Evolutionary conservation across 768 basidiomycete species (phyloP).

Genomic region (Hericium coralloides): DNA sequence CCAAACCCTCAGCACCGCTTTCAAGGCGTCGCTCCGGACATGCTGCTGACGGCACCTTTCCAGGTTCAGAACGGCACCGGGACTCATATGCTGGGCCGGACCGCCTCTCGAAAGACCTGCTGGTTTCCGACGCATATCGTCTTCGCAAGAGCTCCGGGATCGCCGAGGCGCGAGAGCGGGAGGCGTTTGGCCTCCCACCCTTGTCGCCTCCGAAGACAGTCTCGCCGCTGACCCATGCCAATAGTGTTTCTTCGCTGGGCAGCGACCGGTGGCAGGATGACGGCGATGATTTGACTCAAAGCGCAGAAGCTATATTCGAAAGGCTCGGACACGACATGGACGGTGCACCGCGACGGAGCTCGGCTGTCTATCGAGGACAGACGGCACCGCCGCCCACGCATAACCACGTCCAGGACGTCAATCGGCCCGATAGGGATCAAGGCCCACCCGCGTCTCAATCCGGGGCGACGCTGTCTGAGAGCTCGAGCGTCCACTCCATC

Average conservation of each 20-base stretch:
- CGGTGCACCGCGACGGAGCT: too few species aligned
- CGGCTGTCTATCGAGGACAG: too few species aligned
- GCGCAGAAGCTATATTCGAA: constrained; percentile 10
- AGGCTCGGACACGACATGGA: background rate
- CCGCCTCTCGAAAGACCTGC: background rate
- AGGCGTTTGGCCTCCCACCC: constrained; percentile 21
- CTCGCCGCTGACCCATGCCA: constrained; percentile 6
- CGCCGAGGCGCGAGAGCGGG: constrained; percentile 15
- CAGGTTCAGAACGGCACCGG: too few species aligned
- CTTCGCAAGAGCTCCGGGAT: background rate
- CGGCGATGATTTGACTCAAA: constrained; percentile 4
- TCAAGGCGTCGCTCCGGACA: background rate
- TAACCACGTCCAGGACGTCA: too few species aligned
- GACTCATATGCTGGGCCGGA: background rate
- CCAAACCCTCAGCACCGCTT: background rate
- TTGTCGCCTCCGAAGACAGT: constrained; percentile 18
- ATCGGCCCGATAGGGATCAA: background rate
- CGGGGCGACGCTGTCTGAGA: background rate
- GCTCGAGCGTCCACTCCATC: background rate
- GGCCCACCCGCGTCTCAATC: background rate
- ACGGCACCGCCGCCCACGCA: too few species aligned
- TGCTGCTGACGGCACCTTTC: background rate
- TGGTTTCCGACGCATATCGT: background rate
- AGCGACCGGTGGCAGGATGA: constrained; percentile 12
- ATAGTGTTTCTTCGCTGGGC: constrained; percentile 3